Evolutionary conservation across 306 rosid species (phyloP), one percentile per base, ranked within the genome.

Genomic region (Calophaca sinica): DNA sequence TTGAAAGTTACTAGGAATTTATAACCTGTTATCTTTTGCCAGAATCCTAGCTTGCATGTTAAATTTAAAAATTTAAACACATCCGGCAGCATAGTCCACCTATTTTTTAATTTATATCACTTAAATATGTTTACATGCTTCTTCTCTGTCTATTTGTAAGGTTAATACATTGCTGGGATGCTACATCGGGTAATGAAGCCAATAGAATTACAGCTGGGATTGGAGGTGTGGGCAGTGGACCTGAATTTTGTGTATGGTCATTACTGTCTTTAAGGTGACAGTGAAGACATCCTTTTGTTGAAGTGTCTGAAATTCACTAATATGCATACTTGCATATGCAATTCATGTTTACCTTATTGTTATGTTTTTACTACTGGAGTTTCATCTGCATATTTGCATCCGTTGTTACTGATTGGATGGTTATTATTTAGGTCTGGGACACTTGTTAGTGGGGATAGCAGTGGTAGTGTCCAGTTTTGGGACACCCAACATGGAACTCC

Each of bases 381-480:
- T 33, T 53, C 58, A 15, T 12, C 26, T 51, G 48, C 13, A 69
- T 78, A 51, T 73, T 48, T 68, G 38, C 52, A 32, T 81, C 72
- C 12, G 7, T 74, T 65, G 26, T 85, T 61, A 2, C 54, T 75
- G 71, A 79, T 41, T 68, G 7, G 14, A 28, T 54, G 5, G 65
- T 87, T 62, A 70, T 80, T 71, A 28, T 80, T 73, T 84, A 96
- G 99, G 88, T 85, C 91, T 50, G 99, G 97, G 80, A 88, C 92
- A 50, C 99, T 96, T 72, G 98, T 96, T 45, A 96, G 99, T 88
- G 98, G 89, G 1, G 99, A 96, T 88, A 92, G 99, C 87, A 86
- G 87, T 72, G 99, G 99, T 13, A 92, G 96, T 51, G 98, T 96
- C 71, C 98, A 92, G 82, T 96, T 96, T 83, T 96, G 99, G 99